Evolutionary conservation across 352 stramenopile genomes (phyloP).

Genomic region (Globisporangium takayamanum): DNA sequence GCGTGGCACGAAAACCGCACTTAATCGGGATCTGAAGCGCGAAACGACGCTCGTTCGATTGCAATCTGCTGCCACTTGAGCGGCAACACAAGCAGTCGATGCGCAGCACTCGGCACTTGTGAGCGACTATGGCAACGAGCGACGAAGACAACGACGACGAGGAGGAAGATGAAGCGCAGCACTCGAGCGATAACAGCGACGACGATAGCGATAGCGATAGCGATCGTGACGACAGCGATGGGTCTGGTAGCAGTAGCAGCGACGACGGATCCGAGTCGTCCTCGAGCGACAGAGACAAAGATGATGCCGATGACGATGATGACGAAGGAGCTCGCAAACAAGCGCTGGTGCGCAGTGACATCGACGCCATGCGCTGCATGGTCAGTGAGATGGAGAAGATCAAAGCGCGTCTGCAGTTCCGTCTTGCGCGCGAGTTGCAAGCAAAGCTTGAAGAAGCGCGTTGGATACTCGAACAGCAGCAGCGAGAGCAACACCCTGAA

Average conservation of each 20-base stretch:
- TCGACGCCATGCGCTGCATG: slow-evolving; percentile 43
- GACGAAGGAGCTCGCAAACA: slow-evolving; percentile 4
- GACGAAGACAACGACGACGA: slow-evolving; percentile 17
- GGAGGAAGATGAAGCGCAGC: slow-evolving; percentile 10
- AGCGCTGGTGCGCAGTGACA: slow-evolving; percentile 25
- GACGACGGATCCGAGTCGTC: slow-evolving; percentile 3
- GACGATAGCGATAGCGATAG: slow-evolving; percentile 11
- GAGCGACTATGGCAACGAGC: neutral
- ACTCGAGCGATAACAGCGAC: slow-evolving; percentile 5
- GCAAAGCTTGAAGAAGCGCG: slow-evolving; percentile 13
- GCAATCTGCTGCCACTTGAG: neutral
- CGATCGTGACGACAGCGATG: neutral
- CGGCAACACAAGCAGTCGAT: neutral
- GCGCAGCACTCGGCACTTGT: neutral
- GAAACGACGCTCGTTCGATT: neutral
- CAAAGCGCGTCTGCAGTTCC: slow-evolving; percentile 44
- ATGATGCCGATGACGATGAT: slow-evolving; percentile 1
- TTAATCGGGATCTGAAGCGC: slow-evolving; percentile 1
- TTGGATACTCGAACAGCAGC: slow-evolving; percentile 16
- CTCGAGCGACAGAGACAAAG: slow-evolving; percentile 9
- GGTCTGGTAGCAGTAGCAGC: slow-evolving; percentile 5
- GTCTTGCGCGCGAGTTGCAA: slow-evolving; percentile 23
- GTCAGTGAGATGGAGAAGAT: slow-evolving; percentile 57
- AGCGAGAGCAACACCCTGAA: slow-evolving; percentile 4
- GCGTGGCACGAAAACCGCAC: slow-evolving; percentile 5